phyloP scores from a whole-genome alignment of 805 yeast species.

The Schwanniomyces pseudopolymorphus region DNA sequence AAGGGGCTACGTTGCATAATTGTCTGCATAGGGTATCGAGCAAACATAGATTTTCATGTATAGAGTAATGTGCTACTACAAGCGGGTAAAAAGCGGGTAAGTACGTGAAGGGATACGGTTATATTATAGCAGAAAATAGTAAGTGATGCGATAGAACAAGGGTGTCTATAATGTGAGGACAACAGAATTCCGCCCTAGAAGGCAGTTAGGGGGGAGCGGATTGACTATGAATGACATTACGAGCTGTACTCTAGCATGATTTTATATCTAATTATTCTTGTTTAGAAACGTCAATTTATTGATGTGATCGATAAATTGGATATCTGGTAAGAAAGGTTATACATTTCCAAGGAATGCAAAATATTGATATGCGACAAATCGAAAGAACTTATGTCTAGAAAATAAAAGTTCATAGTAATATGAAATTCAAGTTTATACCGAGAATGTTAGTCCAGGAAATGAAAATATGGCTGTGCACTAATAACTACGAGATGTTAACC shows the following conservation, averaged over 20 bases:
- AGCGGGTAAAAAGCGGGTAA: neutral
- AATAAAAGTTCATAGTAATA: neutral
- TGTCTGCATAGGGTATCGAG: neutral
- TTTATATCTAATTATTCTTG: too few species aligned
- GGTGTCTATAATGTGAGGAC: neutral
- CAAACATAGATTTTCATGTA: neutral
- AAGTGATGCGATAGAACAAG: neutral
- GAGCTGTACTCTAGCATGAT: too few species aligned
- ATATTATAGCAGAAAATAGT: neutral
- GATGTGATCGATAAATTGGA: too few species aligned
- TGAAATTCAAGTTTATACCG: neutral
- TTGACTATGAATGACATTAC: too few species aligned
- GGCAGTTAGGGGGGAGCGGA: neutral
- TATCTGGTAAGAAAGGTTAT: too few species aligned
- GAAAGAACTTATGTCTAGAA: neutral
- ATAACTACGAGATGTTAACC: too few species aligned
- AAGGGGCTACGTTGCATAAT: neutral
- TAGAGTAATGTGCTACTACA: neutral
- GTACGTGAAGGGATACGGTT: neutral
- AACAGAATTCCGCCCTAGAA: neutral
- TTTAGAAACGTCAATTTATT: too few species aligned
- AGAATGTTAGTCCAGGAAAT: too few species aligned
- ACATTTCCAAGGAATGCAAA: neutral
- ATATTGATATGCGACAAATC: neutral
- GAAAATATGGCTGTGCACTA: too few species aligned